A percentile compares a stretch with the other conserved stretches of the same genome.
Evolutionary conservation across 176 grass and related monocot genomes (phyloP).

Genomic region (Metroxylon sagu): DNA sequence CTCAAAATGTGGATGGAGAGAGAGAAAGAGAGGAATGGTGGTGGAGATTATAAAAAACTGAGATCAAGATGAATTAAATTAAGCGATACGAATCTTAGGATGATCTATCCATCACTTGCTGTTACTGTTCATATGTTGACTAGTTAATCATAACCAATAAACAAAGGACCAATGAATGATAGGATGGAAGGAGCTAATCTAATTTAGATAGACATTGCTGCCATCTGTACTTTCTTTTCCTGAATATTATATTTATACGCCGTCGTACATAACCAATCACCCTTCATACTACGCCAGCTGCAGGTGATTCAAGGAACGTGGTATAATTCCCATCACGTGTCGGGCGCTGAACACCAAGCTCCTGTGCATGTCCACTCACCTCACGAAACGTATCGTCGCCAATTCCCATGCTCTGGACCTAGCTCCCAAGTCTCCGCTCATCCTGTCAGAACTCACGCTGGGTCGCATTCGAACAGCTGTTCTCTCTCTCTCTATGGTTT

Average conservation of each 20-base stretch:
- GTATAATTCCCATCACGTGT: not conserved
- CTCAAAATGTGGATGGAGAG: slow-evolving; percentile 4
- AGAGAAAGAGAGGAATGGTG: not conserved
- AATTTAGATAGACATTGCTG: not conserved
- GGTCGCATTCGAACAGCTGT: too few species aligned
- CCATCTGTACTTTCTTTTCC: slow-evolving; percentile 17
- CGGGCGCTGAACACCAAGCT: not conserved
- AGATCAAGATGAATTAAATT: slow-evolving; percentile 26
- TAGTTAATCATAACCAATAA: slow-evolving; percentile 33
- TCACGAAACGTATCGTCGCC: too few species aligned
- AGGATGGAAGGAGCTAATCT: too few species aligned
- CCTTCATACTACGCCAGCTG: not conserved
- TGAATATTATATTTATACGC: slow-evolving; percentile 1
- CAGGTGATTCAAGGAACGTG: not conserved
- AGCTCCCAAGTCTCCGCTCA: too few species aligned
- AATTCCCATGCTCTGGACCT: too few species aligned
- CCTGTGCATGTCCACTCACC: too few species aligned
- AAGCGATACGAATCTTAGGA: slow-evolving; percentile 93
- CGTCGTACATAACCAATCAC: slow-evolving; percentile 21
- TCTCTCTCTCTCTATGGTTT: too few species aligned
- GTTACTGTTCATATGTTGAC: slow-evolving; percentile 67
- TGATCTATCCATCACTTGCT: slow-evolving; percentile 46
- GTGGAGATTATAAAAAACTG: slow-evolving; percentile 6
- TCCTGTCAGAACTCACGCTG: too few species aligned
- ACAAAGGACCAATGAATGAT: not conserved